These are phyloP conservation scores for Camelina neglecta DNA, from an alignment of 345 rosid species.

Conservation along the genomic window DNA sequence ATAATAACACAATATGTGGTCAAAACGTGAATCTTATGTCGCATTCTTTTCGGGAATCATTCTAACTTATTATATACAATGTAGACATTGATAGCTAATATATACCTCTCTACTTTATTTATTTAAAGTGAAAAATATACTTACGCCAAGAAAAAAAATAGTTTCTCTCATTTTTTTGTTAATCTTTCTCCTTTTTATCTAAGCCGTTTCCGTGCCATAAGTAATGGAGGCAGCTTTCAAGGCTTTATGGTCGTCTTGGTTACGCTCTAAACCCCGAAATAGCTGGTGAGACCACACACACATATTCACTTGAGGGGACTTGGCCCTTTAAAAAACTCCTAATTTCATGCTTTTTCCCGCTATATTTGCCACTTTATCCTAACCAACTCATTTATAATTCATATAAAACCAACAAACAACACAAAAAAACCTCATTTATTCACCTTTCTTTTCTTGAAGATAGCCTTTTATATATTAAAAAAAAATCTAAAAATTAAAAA, in stretches of 20 bases:
- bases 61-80: not conserved
- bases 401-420: conserved; percentile 35
- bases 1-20: not conserved
- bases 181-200: not conserved
- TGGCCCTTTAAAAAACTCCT: conserved; percentile 46
- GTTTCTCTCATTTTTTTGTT: no score
- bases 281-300: conserved; percentile 32
- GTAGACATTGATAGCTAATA: not conserved
- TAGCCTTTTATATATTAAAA: conserved; percentile 4
- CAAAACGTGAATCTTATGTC: conserved; percentile 21
- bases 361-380: conserved; percentile 50
- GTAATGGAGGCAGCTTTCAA: conserved; percentile 34
- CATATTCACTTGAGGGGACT: conserved; percentile 35
- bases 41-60: not conserved
- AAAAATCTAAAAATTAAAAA: conserved; percentile 21
- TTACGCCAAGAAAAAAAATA: no score
- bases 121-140: not conserved
- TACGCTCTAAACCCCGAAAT: conserved; percentile 32
- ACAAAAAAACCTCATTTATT: conserved; percentile 12
- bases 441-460: conserved; percentile 14
- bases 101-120: not conserved
- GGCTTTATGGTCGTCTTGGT: conserved; percentile 10
- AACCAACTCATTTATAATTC: conserved; percentile 27
- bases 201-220: conserved; percentile 24
- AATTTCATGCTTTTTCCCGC: conserved; percentile 62